Percentiles rank a stretch among this genome's conserved stretches.
These are phyloP conservation scores for Yamagishiella unicocca DNA, from an alignment of 139 green algal genomes.

Conservation along the genomic window DNA sequence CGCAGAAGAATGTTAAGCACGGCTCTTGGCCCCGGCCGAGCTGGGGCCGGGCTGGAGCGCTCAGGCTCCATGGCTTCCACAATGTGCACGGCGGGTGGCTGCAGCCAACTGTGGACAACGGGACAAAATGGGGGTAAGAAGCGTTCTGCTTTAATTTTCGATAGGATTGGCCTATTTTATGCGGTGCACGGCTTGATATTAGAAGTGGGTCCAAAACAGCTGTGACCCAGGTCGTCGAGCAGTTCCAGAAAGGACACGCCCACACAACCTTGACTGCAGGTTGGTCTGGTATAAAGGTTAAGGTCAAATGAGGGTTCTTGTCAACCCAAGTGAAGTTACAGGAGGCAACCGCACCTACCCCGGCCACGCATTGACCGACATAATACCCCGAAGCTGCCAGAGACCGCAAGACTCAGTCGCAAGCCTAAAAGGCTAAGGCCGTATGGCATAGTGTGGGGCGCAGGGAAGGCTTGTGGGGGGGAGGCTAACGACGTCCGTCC, in stretches of 20 bases:
- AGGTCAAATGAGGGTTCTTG: not conserved
- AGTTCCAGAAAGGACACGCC: no score
- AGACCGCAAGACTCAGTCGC: no score
- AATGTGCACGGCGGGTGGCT: not conserved
- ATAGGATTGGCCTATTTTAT: no score
- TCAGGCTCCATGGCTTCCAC: constrained; percentile 19
- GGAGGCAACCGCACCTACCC: constrained; percentile 9
- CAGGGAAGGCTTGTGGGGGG: no score
- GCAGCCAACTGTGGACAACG: not conserved
- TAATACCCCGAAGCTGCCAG: not conserved
- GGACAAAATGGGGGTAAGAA: no score
- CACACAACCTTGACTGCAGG: no score
- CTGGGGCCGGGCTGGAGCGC: not conserved
- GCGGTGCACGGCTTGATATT: no score
- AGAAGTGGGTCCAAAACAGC: not conserved
- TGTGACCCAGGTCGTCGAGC: constrained; percentile 12
- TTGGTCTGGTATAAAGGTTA: no score
- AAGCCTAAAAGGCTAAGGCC: no score
- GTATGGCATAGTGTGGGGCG: no score
- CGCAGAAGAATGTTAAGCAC: not conserved
- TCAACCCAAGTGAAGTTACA: not conserved
- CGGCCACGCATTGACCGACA: not conserved
- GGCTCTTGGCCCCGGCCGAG: not conserved
- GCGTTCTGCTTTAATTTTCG: no score
- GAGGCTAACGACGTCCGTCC: no score